Conservation (phyloP, 106 monocot genomes). For the Dendrobium nobile region DNA sequence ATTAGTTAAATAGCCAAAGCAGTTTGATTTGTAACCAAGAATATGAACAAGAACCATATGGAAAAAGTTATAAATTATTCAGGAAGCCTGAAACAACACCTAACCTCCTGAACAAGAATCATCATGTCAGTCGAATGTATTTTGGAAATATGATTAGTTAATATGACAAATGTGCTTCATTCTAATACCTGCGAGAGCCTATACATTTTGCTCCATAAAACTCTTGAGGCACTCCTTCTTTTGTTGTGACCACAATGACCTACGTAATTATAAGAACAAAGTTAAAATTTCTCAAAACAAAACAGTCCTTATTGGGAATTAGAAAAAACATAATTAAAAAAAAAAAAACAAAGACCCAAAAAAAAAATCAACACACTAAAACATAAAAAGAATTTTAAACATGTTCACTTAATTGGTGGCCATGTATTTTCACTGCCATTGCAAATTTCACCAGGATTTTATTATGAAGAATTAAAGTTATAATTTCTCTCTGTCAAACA, state of each 20-base stretch:
- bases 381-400: too few species aligned
- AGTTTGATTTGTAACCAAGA: background rate
- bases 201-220: conserved; percentile 92
- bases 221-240: conserved; percentile 84
- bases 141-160: background rate
- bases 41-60: background rate
- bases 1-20: too few species aligned
- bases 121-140: background rate
- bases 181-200: conserved; percentile 82
- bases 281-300: conserved; percentile 2
- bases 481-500: too few species aligned
- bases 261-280: conserved; percentile 8
- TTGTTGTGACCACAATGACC: conserved; percentile 92
- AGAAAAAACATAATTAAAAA: too few species aligned
- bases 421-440: too few species aligned
- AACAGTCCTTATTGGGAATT: too few species aligned
- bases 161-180: background rate
- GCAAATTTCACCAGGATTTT: background rate
- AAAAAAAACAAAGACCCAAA: too few species aligned
- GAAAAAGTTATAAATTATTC: background rate
- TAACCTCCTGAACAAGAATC: background rate
- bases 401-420: too few species aligned
- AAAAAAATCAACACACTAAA: too few species aligned
- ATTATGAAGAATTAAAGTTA: too few species aligned
- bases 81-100: background rate